Conservation (phyloP, 352 stramenopile genomes). For the Stephanocyclus meneghinianus region DNA sequence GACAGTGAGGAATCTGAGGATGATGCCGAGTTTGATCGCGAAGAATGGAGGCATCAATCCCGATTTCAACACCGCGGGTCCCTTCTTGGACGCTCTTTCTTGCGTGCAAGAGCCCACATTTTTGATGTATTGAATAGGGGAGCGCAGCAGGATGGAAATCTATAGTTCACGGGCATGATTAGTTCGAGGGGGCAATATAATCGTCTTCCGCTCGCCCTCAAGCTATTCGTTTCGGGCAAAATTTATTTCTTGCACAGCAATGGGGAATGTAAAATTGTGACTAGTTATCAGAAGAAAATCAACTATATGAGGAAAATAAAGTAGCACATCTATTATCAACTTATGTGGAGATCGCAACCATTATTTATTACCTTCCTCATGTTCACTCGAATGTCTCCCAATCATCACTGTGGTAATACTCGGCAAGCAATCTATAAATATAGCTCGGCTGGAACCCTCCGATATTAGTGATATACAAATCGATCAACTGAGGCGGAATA, state of each 20-base stretch:
- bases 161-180: neutral
- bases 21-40: neutral
- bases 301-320: no score
- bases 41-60: neutral
- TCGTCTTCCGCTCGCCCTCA: no score
- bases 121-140: constrained; percentile 15
- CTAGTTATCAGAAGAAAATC: no score
- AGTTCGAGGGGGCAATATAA: neutral
- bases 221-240: no score
- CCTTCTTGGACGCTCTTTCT: neutral
- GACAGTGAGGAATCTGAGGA: constrained; percentile 6
- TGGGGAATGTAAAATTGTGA: no score
- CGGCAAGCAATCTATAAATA: constrained; percentile 96
- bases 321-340: neutral
- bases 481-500: constrained; percentile 94
- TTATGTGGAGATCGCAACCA: neutral
- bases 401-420: constrained; percentile 98
- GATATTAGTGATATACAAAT: constrained; percentile 97
- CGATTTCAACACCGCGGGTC: neutral
- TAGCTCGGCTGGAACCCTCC: constrained; percentile 97
- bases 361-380: neutral
- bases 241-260: no score
- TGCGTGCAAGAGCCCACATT: constrained; percentile 16
- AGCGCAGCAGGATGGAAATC: neutral
- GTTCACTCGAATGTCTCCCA: constrained; percentile 76